phyloP scores from a whole-genome alignment of 208 protist species.

The Lotmaria passim region DNA sequence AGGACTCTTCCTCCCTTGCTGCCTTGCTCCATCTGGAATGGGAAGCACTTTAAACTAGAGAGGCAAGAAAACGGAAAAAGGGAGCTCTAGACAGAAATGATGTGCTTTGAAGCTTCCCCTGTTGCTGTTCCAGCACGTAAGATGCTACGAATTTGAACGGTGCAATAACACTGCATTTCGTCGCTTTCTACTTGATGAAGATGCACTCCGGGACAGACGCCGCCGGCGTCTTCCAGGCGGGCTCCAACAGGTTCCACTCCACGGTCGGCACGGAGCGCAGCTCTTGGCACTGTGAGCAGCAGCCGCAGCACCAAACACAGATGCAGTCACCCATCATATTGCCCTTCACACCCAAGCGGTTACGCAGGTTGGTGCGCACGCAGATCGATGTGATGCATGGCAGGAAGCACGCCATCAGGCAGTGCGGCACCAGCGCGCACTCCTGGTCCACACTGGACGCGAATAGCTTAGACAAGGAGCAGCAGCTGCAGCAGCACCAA shows the following conservation, averaged over 20 bases:
- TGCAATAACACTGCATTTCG: no score
- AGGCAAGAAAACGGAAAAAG: neutral
- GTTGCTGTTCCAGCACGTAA: no score
- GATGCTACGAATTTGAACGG: no score
- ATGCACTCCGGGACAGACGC: constrained; percentile 35
- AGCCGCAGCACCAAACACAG: constrained; percentile 60
- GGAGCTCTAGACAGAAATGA: neutral
- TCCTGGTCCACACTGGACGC: constrained; percentile 55
- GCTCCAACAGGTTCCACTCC: constrained; percentile 55
- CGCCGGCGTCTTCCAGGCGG: constrained; percentile 28
- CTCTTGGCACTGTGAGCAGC: constrained; percentile 64
- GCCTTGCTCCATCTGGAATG: no score
- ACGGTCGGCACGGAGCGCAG: constrained; percentile 41
- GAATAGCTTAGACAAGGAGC: constrained; percentile 59
- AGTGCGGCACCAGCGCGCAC: constrained; percentile 61
- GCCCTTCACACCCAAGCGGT: constrained; percentile 46
- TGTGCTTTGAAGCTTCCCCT: no score
- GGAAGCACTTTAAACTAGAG: no score
- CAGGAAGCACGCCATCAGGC: constrained; percentile 44
- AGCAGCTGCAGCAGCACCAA: constrained; percentile 53
- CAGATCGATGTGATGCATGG: constrained; percentile 41
- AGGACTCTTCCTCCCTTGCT: no score
- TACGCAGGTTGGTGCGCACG: constrained; percentile 64
- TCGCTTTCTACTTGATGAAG: constrained; percentile 29
- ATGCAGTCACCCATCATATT: constrained; percentile 73